A percentile compares a stretch with the other conserved stretches of the same genome.
Evolutionary conservation across 1,284 basidiomycete genomes (phyloP).

Genomic region (Ganoderma sp.): DNA sequence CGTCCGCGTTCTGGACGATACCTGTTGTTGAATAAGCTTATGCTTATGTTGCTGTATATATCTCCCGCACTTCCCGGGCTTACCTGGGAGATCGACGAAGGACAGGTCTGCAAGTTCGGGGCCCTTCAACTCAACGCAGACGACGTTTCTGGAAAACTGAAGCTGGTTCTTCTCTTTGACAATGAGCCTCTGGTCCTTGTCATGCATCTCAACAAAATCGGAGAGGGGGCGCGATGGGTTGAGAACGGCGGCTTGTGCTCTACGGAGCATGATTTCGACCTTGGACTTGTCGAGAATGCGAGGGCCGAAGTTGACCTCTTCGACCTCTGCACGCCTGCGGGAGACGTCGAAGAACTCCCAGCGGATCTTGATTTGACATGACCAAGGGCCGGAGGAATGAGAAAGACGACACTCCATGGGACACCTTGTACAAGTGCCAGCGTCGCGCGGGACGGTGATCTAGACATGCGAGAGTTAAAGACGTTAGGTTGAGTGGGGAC

Average conservation of each 20-base stretch:
- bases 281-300: conserved; percentile 43
- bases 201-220: conserved; percentile 37
- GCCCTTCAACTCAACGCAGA: background rate
- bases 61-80: background rate
- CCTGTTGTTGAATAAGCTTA: background rate
- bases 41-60: too few relatives aligned
- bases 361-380: conserved; percentile 43
- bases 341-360: conserved; percentile 34
- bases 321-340: conserved; percentile 35
- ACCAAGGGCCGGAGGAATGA: conserved; percentile 37
- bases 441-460: conserved; percentile 35
- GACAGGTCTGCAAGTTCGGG: background rate
- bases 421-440: conserved; percentile 37
- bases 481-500: background rate
- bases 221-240: conserved; percentile 40
- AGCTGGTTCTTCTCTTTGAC: background rate
- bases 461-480: conserved; percentile 41
- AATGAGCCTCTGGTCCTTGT: conserved; percentile 7
- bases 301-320: conserved; percentile 45
- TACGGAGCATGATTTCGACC: conserved; percentile 49
- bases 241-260: conserved; percentile 53
- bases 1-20: background rate
- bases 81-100: background rate
- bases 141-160: background rate
- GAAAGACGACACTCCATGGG: conserved; percentile 40